A percentile compares a stretch with the other conserved stretches of the same genome.
These are phyloP conservation scores for Colletotrichum lupini DNA, from an alignment of 2,329 filamentous ascomycete species.

Conservation along the genomic window DNA sequence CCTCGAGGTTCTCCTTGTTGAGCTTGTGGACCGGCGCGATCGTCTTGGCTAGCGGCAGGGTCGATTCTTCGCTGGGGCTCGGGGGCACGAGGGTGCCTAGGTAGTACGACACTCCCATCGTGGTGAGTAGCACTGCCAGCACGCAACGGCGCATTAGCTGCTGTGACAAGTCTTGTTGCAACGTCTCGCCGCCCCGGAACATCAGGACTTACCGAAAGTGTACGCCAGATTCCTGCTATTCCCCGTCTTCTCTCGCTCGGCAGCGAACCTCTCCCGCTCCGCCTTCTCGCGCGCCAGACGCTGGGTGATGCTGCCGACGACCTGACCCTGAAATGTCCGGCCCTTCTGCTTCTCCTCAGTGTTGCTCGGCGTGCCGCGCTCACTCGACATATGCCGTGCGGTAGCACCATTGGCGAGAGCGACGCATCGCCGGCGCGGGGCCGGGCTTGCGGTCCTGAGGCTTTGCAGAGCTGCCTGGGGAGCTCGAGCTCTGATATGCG, in stretches of 20 bases:
- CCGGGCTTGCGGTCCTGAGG: constrained; percentile 39
- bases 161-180: neutral
- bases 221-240: constrained; percentile 59
- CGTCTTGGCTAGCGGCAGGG: constrained; percentile 65
- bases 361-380: constrained; percentile 42
- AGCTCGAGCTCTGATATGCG: constrained; percentile 47
- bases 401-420: constrained; percentile 11
- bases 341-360: constrained; percentile 48
- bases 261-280: constrained; percentile 62
- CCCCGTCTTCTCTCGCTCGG: constrained; percentile 48
- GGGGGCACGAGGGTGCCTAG: constrained; percentile 66
- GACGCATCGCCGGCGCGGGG: constrained; percentile 29
- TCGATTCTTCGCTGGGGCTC: constrained; percentile 64
- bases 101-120: constrained; percentile 66
- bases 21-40: constrained; percentile 66
- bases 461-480: constrained; percentile 45
- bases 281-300: constrained; percentile 65
- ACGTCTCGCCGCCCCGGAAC: neutral
- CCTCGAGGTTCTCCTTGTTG: constrained; percentile 72
- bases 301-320: constrained; percentile 67
- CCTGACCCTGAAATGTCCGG: constrained; percentile 66
- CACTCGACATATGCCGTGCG: constrained; percentile 38
- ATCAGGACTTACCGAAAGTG: constrained; percentile 61
- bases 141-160: constrained; percentile 14
- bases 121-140: constrained; percentile 61